These are phyloP conservation scores for Pichia sorboxylosa DNA, from an alignment of 1,139 yeast genomes.

Conservation along the genomic window DNA sequence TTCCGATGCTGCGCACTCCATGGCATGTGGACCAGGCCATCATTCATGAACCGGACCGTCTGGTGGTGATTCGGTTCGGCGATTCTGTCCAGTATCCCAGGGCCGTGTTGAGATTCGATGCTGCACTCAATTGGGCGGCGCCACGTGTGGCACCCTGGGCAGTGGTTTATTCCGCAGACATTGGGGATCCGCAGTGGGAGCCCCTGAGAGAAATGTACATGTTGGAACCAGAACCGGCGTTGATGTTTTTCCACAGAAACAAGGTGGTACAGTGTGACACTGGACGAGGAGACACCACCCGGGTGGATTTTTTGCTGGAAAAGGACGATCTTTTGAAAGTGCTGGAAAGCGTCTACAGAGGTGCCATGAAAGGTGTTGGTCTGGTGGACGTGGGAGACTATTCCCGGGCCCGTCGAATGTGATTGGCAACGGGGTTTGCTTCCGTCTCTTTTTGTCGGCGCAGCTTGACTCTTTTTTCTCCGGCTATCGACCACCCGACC, in stretches of 20 bases:
- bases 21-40: slow-evolving; percentile 99
- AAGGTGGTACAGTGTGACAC: slow-evolving; percentile 98
- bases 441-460: neutral
- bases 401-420: neutral
- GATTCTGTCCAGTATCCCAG: slow-evolving; percentile 60
- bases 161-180: slow-evolving; percentile 77
- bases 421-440: neutral
- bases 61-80: slow-evolving; percentile 85
- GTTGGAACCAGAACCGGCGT: slow-evolving; percentile 76
- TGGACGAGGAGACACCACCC: slow-evolving; percentile 96
- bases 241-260: slow-evolving; percentile 88
- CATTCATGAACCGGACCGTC: slow-evolving; percentile 66
- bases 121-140: slow-evolving; percentile 63
- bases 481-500: too few species aligned
- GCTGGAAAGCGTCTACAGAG: slow-evolving; percentile 78
- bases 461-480: too few species aligned
- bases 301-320: slow-evolving; percentile 74
- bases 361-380: slow-evolving; percentile 89
- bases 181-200: slow-evolving; percentile 74
- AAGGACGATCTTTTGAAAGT: slow-evolving; percentile 88
- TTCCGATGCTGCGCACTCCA: slow-evolving; percentile 55
- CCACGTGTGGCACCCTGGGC: slow-evolving; percentile 85
- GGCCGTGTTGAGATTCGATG: slow-evolving; percentile 88
- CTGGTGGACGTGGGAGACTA: slow-evolving; percentile 56
- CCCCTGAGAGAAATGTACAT: too few species aligned